Evolutionary conservation across 176 grass and related monocot genomes (phyloP).

Genomic region (Pharus latifolius): DNA sequence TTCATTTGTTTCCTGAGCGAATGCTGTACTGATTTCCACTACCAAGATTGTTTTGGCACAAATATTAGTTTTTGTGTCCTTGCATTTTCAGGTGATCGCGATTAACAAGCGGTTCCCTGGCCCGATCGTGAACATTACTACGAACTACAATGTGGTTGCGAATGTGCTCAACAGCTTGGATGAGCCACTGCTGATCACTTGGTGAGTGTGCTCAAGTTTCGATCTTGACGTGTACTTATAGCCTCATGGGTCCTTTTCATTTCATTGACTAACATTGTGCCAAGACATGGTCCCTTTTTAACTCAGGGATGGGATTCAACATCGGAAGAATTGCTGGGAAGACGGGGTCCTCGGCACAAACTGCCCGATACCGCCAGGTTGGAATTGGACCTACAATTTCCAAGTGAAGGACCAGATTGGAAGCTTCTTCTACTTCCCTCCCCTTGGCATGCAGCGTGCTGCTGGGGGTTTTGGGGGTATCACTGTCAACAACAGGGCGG

Average conservation of each 20-base stretch:
- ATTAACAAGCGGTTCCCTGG: slow-evolving; percentile 82
- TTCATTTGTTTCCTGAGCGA: background rate
- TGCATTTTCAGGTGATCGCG: slow-evolving; percentile 50
- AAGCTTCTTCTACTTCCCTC: slow-evolving; percentile 98
- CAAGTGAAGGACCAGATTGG: slow-evolving; percentile 98
- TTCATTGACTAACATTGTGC: background rate
- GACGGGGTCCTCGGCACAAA: slow-evolving; percentile 84
- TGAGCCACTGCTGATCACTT: slow-evolving; percentile 74
- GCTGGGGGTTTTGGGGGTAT: slow-evolving; percentile 75
- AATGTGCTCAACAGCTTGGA: slow-evolving; percentile 94
- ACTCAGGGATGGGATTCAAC: slow-evolving; percentile 74
- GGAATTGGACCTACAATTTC: slow-evolving; percentile 97
- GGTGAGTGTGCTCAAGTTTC: slow-evolving; percentile 15
- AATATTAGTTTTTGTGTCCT: background rate
- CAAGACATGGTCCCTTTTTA: background rate
- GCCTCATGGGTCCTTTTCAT: background rate
- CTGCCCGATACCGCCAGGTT: slow-evolving; percentile 79
- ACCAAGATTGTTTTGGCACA: background rate
- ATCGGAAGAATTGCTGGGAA: slow-evolving; percentile 74
- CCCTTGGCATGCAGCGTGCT: slow-evolving; percentile 66
- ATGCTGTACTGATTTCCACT: background rate
- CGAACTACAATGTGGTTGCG: slow-evolving; percentile 72
- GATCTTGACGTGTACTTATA: too few relatives aligned
- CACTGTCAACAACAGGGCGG: slow-evolving; percentile 60
- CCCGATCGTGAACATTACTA: slow-evolving; percentile 61